Conservation (phyloP, 352 stramenopile genomes). For the Pythium scleroteichum region DNA sequence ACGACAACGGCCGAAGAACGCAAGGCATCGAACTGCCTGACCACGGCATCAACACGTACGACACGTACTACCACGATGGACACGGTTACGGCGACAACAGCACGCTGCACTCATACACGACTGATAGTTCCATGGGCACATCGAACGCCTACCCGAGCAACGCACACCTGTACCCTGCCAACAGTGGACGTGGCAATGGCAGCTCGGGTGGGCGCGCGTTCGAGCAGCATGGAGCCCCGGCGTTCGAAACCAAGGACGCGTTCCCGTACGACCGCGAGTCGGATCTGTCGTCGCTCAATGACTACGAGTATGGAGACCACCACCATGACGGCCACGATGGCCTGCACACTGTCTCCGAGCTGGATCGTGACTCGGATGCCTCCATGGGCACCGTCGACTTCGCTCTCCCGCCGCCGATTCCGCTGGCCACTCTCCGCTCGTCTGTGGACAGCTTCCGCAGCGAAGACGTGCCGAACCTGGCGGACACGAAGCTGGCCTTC, state of each 20-base stretch:
- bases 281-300: conserved; percentile 60
- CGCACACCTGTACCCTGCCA: conserved; percentile 13
- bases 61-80: conserved; percentile 22
- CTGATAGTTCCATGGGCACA: conserved; percentile 17
- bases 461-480: conserved; percentile 23
- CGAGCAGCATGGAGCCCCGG: conserved; percentile 1
- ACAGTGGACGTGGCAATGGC: background rate
- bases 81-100: conserved; percentile 11
- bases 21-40: conserved; percentile 3
- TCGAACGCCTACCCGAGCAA: conserved; percentile 13
- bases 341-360: conserved; percentile 26
- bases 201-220: background rate
- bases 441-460: conserved; percentile 20
- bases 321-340: conserved; percentile 3
- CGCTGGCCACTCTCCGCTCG: conserved; percentile 5
- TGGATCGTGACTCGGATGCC: conserved; percentile 36
- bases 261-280: conserved; percentile 45
- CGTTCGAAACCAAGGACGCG: background rate
- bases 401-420: conserved; percentile 11
- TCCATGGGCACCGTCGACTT: conserved; percentile 63
- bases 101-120: conserved; percentile 8
- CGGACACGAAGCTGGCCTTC: conserved; percentile 21
- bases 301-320: conserved; percentile 42
- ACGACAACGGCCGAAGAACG: conserved; percentile 2
- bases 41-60: conserved; percentile 21